These are phyloP conservation scores for Mortierella alpina DNA, from an alignment of 192 early-diverging fungal species.

Conservation along the genomic window DNA sequence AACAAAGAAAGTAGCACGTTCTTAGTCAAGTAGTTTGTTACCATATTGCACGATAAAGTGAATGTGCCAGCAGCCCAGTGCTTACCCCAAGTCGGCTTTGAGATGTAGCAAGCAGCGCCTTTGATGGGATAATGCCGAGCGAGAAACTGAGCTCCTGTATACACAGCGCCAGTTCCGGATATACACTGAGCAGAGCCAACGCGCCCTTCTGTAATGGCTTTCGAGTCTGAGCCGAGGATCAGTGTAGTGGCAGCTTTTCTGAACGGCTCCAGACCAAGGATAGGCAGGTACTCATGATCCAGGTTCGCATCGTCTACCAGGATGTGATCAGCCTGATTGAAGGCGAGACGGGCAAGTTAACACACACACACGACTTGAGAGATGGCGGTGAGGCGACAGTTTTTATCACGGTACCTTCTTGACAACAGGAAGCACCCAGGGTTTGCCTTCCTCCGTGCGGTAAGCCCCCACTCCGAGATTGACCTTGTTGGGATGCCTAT, in stretches of 20 bases:
- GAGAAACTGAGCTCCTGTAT: conserved; percentile 88
- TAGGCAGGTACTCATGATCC: conserved; percentile 96
- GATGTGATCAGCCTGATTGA: conserved; percentile 74
- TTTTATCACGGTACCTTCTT: conserved; percentile 69
- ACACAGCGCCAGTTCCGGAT: conserved; percentile 94
- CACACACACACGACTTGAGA: no score
- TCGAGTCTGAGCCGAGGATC: conserved; percentile 84
- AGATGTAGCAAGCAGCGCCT: conserved; percentile 81
- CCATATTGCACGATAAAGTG: neutral
- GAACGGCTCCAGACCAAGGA: conserved; percentile 84
- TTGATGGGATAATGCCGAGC: conserved; percentile 70
- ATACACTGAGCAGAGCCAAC: conserved; percentile 87
- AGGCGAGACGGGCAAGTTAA: neutral
- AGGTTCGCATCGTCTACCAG: conserved; percentile 72
- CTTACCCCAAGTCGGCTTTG: conserved; percentile 96
- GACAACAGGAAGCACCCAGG: conserved; percentile 95
- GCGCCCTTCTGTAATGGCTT: conserved; percentile 75
- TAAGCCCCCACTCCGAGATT: conserved; percentile 98
- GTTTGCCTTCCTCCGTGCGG: conserved; percentile 90
- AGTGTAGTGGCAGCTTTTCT: conserved; percentile 81
- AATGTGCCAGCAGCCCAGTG: neutral
- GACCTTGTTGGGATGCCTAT: conserved; percentile 81
- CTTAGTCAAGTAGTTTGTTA: neutral
- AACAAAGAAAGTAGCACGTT: no score
- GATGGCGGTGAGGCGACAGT: no score